A percentile compares a stretch with the other conserved stretches of the same genome.
These are phyloP conservation scores for Vanrija humicola DNA, from an alignment of 1,284 basidiomycete genomes.

Conservation along the genomic window DNA sequence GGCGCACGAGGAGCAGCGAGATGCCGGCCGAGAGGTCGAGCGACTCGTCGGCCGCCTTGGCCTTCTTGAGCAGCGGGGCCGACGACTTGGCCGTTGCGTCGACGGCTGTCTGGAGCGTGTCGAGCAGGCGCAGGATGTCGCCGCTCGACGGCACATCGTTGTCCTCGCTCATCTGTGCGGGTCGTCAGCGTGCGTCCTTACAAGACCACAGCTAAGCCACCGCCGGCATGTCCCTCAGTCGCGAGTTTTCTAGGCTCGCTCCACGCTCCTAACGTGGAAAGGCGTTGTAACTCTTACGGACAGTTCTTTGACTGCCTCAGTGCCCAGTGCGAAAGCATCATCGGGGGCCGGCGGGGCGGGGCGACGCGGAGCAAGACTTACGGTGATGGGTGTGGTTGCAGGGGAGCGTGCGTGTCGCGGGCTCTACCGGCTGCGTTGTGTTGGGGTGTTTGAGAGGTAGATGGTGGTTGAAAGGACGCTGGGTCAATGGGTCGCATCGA, in stretches of 20 bases:
- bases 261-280: slow-evolving; percentile 45
- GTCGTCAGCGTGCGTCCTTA: background rate
- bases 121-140: slow-evolving; percentile 36
- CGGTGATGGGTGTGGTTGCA: background rate
- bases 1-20: slow-evolving; percentile 84
- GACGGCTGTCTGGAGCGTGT: slow-evolving; percentile 39
- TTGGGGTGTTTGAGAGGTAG: background rate
- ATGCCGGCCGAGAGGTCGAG: slow-evolving; percentile 74
- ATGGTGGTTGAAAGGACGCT: background rate
- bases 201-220: background rate
- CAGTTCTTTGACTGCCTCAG: slow-evolving; percentile 37
- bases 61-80: slow-evolving; percentile 41
- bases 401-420: background rate
- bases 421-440: background rate
- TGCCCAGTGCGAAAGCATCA: slow-evolving; percentile 50
- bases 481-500: background rate
- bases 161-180: slow-evolving; percentile 20
- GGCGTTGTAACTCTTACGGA: slow-evolving; percentile 36
- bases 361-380: background rate
- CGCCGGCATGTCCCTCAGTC: slow-evolving; percentile 39
- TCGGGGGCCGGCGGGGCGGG: background rate
- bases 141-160: slow-evolving; percentile 23
- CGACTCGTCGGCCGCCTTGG: slow-evolving; percentile 44
- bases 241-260: slow-evolving; percentile 54
- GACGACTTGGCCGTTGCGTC: slow-evolving; percentile 39